Base-by-base conservation (phyloP, 1,284 basidiomycete species). In the Pterulicium gracile region DNA sequence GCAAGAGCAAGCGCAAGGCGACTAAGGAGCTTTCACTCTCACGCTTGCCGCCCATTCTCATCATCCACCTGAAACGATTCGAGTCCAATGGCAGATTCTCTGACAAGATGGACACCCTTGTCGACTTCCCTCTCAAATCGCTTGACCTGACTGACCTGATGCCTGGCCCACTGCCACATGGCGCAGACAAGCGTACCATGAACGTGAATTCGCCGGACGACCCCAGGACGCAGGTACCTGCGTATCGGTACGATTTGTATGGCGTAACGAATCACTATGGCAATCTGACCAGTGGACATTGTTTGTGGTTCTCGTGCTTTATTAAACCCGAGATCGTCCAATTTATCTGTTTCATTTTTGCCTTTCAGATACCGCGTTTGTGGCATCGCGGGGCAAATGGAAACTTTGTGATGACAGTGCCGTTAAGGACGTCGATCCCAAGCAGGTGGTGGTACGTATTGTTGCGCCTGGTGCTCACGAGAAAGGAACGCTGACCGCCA, bases 21-120 rank as follows among this genome's bases (percentile, higher is more conserved):
- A 79, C 81, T 15, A 95, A 96, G 62, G 78, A 75, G 34, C 71
- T 97, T 2, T 87, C 88, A 0, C 74, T 99, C n/a, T 88, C 94
- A 2, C 84, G 95, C 13, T 73, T 98, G 10, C 96, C 96, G 0
- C 93, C 93, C 0, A 81, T 98, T 27, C 75, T 99, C 12, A 71
- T 99, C 52, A 93, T 99, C 55, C 94, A 98, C 58, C 74, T 99
- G 36, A 99, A 98, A 60, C 81, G 96, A 24, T 99, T 98, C 67
- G 88, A 88, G 42, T 86, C 86, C 52, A 87, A 89, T 54, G 93
- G 93, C 0, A 83, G 84, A 1, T 96, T 95, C 63, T 94, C 91
- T 42, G 93, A 98, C 68, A 98, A 98, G 68, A 79, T 92, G 47
- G 90, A 94, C 62, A 91, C 89, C 4, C 75, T 81, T 47, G 84